Evolutionary conservation across 2,329 filamentous ascomycete genomes (phyloP), one percentile per base, ranked within the genome.

Genomic region (Aureobasidium sp.): DNA sequence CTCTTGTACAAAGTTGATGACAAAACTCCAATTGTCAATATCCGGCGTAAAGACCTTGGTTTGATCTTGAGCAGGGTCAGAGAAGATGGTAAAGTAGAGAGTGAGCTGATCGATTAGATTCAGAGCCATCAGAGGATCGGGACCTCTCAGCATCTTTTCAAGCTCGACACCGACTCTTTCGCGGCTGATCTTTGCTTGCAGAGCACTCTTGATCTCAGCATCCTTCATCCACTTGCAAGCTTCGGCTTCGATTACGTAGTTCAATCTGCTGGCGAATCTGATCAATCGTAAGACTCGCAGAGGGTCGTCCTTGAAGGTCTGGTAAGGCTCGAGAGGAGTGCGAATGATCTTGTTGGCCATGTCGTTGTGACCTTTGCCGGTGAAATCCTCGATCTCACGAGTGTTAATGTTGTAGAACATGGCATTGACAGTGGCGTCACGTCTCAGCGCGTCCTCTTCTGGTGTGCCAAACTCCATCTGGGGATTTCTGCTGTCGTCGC

Each of bases 221-320:
- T 96, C 82, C 13, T 81, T 82, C 93, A 99, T 99, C 29, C 84
- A 87, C 45, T 78, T 71, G 69, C 88, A 83, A 0, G 88, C 87
- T 34, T 81, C 79, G 0, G 79, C 72, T 65, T 95, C 89, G 65
- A 99, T 96, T 10, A 74, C 77, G 71, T 96, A 99, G 49, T 82
- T 81, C 8, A 97, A 80, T 25, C 92, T 83, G 69, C 90, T 95
- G 5, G 93, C 90, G 75, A 99, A 97, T 61, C 94, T 85, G 54
- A 99, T 88, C 58, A 97, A 79, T 52, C 93, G 85, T 64, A 97
- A 77, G 3, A 97, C 89, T 21, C 94, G 83, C 29, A 99, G 78
- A 13, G 94, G 94, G 69, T 97, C 93, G 70, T 97, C 93, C 72
- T 87, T 91, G 76, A 99, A 97, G 0, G 93, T 99, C 71, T 96